Evolutionary conservation across 352 stramenopile genomes (phyloP), one percentile per base, ranked within the genome.

Genomic region (Globisporangium irregulare): DNA sequence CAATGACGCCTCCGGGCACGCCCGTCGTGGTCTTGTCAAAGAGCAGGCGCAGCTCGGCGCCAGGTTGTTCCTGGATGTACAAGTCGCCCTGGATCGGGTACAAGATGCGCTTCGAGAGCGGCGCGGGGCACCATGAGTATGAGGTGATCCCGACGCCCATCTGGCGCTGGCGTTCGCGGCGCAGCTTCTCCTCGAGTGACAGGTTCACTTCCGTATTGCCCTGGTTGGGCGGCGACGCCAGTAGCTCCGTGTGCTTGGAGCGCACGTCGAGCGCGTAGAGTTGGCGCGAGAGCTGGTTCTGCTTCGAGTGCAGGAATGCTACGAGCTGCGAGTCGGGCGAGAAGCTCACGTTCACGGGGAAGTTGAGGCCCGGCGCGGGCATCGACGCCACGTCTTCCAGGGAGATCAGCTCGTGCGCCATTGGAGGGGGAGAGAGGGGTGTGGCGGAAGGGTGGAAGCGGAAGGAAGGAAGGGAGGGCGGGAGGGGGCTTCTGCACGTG

Each of bases 91-190:
- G 82, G 41, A 97, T 86, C 55, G 94, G 93, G 72, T 98, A 95
- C 46, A 98, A 68, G 43, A 98, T 81, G 27, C 89, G 77, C 58
- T 94, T 78, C 43, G 78, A 79, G 43, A 86, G 74, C 12, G 72
- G 59, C 51, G 74, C 67, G 20, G 87, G 85, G 64, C 76, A 85
- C 91, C 87, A 98, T 15, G 82, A 74, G 75, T 97, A 98, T 12
- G 80, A 93, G n/a, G 92, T 97, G 76, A 98, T 97, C 59, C 93
- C 93, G n/a, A 95, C 82, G 59, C 85, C 87, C 85, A 98, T 97
- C 61, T 97, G 82, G 32, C 93, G 84, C 76, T 95, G 85, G 25
- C 93, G 86, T 69, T 98, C 93, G 59, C 93, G 87, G 4, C 93
- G 83, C 60, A 98, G 83, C 76, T 97, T 95, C 72, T 98, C 91